Evolutionary conservation across 1,284 basidiomycete genomes (phyloP).

Genomic region (Microbotryomycetes sp.): DNA sequence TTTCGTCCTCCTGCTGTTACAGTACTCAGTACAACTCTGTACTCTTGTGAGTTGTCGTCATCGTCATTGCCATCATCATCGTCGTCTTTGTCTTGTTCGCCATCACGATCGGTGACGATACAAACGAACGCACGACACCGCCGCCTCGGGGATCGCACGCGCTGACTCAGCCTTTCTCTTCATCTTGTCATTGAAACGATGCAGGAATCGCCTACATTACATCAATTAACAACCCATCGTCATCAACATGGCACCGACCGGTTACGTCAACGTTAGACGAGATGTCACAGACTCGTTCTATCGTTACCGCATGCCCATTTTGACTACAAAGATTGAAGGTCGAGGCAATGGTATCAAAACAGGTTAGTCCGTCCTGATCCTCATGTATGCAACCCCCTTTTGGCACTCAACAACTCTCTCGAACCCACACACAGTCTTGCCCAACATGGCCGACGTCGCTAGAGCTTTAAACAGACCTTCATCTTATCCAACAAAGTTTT

Average conservation of each 20-base stretch:
- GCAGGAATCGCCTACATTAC: no score
- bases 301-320: slow-evolving; percentile 79
- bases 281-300: slow-evolving; percentile 78
- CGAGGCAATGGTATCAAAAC: slow-evolving; percentile 99
- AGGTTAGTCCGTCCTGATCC: slow-evolving; percentile 35
- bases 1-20: neutral
- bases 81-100: no score
- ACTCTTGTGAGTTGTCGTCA: neutral
- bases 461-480: slow-evolving; percentile 91
- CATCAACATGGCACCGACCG: neutral
- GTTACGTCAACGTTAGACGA: slow-evolving; percentile 84
- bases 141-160: no score
- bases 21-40: neutral
- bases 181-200: no score
- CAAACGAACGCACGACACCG: no score
- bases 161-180: neutral
- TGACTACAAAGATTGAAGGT: slow-evolving; percentile 95
- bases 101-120: no score
- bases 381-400: neutral
- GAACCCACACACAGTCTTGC: slow-evolving; percentile 54
- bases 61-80: no score
- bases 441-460: slow-evolving; percentile 98
- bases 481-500: slow-evolving; percentile 92
- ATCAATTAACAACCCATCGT: neutral
- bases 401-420: neutral